Conservation (phyloP, 345 rosid species). For the Populus euphratica region DNA sequence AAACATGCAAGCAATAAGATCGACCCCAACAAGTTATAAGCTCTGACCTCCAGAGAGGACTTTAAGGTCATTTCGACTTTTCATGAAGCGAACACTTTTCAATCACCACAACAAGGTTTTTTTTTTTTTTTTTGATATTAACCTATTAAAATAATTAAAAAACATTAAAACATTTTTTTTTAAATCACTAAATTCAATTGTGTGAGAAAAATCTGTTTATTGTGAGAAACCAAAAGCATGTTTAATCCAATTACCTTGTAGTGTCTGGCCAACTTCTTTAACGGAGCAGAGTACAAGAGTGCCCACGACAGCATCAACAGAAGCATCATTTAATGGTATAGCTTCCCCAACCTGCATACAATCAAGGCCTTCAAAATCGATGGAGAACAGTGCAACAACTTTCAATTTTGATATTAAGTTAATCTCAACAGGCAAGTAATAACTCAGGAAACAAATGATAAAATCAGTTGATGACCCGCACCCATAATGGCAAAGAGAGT, state of each 20-base stretch:
- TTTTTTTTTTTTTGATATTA: too few species aligned
- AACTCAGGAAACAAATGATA: too few species aligned
- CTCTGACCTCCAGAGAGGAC: too few species aligned
- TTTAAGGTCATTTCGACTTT: background rate
- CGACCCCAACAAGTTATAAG: background rate
- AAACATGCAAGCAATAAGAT: background rate
- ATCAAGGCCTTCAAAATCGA: conserved; percentile 1
- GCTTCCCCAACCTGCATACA: conserved; percentile 68
- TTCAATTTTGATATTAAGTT: background rate
- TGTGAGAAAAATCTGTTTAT: background rate
- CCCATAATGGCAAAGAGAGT: background rate
- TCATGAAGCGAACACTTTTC: background rate
- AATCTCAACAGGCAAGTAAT: background rate
- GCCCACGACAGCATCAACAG: conserved; percentile 83
- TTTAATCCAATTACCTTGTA: conserved; percentile 43
- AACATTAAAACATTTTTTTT: too few species aligned
- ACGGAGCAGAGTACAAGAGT: conserved; percentile 88
- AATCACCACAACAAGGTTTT: too few species aligned
- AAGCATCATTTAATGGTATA: conserved; percentile 63
- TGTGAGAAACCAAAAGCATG: background rate
- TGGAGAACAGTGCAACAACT: background rate
- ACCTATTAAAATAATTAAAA: too few species aligned
- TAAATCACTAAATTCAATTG: too few species aligned
- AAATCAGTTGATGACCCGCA: background rate
- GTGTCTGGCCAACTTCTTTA: conserved; percentile 47